Evolutionary conservation across 140 eudicot genomes (phyloP), one percentile per base, ranked within the genome.

Genomic region (Erigeron philadelphicus): DNA sequence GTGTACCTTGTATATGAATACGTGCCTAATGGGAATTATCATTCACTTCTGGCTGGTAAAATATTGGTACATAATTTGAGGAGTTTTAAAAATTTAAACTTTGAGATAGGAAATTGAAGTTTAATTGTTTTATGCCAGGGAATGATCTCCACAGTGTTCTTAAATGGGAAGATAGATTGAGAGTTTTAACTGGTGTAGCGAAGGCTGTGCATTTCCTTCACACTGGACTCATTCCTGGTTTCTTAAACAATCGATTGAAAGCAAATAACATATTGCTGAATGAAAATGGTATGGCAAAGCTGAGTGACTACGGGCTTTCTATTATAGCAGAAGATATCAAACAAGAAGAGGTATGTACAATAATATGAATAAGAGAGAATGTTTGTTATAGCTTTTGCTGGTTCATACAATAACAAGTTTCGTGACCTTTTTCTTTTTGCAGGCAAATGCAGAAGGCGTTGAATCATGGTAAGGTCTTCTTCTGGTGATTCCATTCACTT

Each of bases 161-260:
- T 59, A 76, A 70, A 66, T 86, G 89, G 94, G 81, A 73, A 5
- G 94, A 81, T 64, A 81, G 89, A 64, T 76, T 86, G 73, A 74
- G 81, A 53, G 54, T 81, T 62, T 83, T 86, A 49, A 83, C 80
- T 12, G 89, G 86, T 64, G 84, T 86, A 48, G 94, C 94, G 18
- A 86, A 83, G 70, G 89, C 94, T 49, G 81, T 86, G 67, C 94
- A 86, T 78, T 86, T 83, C 65, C 94, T 86, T 54, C 94, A 86
- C 79, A 83, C 87, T 1, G 94, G 94, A 59, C 77, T 86, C 19
- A 86, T 86, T 71, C 94, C 94, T 2, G 94, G 94, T 64, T 83
- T 83, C 61, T 76, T 83, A 72, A 83, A 74, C 73, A 86, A 86
- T 70, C 79, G 79, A 71, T 46, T 84, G 82, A 87, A 85, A 78